Conservation (phyloP, 257 asterid species). For the Perilla frutescens region DNA sequence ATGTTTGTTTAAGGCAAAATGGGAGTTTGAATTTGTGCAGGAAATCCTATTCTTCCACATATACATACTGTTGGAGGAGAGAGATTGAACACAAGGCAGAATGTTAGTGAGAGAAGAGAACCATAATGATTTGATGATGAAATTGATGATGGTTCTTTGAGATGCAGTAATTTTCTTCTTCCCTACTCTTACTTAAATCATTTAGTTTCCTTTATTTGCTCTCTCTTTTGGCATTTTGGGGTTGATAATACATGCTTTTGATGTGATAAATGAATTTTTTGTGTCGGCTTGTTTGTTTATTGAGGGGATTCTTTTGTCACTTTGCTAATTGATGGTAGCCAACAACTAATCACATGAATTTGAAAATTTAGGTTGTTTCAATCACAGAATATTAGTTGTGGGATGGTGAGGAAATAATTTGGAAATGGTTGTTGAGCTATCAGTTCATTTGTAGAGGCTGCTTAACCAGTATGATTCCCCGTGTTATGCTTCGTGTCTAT, state of each 20-base stretch:
- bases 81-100: conserved; percentile 8
- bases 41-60: not conserved
- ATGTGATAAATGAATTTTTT: conserved; percentile 18
- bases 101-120: conserved; percentile 16
- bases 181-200: not conserved
- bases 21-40: not conserved
- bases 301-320: conserved; percentile 27
- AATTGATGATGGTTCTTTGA: not conserved
- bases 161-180: conserved; percentile 3
- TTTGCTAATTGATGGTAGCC: conserved; percentile 34
- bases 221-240: conserved; percentile 12
- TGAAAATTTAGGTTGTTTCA: not conserved
- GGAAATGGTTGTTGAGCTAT: conserved; percentile 48
- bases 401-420: conserved; percentile 38
- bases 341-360: conserved; percentile 34
- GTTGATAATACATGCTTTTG: conserved; percentile 8
- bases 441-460: conserved; percentile 38
- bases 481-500: conserved; percentile 15
- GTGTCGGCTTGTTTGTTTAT: conserved; percentile 9
- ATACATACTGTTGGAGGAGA: not conserved
- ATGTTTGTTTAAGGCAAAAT: conserved; percentile 28
- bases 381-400: conserved; percentile 47
- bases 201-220: not conserved
- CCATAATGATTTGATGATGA: conserved; percentile 3
- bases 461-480: conserved; percentile 24